phyloP scores from a whole-genome alignment of 805 yeast genomes.

The Ogataea salicorniae region DNA sequence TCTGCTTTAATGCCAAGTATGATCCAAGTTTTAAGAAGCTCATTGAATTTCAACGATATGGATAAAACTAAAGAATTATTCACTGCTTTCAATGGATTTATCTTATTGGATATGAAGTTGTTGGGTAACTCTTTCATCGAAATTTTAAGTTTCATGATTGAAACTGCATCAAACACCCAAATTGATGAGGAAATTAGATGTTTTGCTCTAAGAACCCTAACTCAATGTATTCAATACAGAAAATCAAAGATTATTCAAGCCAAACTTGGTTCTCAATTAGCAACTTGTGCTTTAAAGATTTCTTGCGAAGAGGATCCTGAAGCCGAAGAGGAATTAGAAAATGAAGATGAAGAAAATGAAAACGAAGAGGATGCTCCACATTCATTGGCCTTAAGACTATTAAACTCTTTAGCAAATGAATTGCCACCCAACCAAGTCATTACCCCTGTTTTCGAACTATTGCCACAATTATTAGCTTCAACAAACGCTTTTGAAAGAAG shows the following conservation, averaged over 20 bases:
- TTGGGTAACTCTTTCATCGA: constrained; percentile 70
- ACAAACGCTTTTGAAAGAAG: constrained; percentile 75
- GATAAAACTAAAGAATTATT: constrained; percentile 71
- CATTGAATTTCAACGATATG: constrained; percentile 64
- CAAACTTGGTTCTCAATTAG: constrained; percentile 78
- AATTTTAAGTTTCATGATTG: constrained; percentile 67
- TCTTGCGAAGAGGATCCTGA: constrained; percentile 80
- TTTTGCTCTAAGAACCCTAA: constrained; percentile 79
- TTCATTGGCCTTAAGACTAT: constrained; percentile 70
- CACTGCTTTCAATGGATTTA: constrained; percentile 77
- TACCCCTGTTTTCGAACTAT: constrained; percentile 64
- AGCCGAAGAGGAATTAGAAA: constrained; percentile 65
- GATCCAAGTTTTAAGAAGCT: constrained; percentile 74
- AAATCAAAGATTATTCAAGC: constrained; percentile 73
- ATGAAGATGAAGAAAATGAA: constrained; percentile 86
- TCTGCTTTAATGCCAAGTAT: constrained; percentile 68
- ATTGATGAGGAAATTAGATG: constrained; percentile 79
- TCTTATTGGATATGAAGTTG: constrained; percentile 70
- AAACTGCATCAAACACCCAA: constrained; percentile 60
- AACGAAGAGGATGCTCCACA: constrained; percentile 85
- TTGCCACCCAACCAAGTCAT: constrained; percentile 93
- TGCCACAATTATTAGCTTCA: constrained; percentile 54
- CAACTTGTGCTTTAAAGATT: constrained; percentile 66
- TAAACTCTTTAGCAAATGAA: constrained; percentile 73
- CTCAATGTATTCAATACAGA: constrained; percentile 72